Conservation (phyloP, 2,329 filamentous ascomycete genomes). For the Hymenoscyphus infarciens region DNA sequence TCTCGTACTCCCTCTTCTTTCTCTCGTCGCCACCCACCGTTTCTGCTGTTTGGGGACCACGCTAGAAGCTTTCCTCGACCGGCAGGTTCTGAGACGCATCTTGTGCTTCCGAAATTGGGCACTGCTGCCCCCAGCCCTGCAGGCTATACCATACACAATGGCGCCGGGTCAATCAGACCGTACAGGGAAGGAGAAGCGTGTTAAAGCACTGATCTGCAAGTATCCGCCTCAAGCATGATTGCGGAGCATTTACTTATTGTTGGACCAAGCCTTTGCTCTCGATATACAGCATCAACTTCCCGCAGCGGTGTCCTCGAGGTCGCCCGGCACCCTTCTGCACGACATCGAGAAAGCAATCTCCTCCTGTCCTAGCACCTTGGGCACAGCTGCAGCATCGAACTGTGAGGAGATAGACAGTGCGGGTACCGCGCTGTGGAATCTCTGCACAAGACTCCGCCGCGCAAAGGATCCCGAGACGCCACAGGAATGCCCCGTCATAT, state of each 20-base stretch:
- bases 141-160: constrained; percentile 18
- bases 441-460: constrained; percentile 51
- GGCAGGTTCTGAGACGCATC: not conserved
- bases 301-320: constrained; percentile 19
- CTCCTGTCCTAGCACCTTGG: constrained; percentile 35
- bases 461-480: constrained; percentile 32
- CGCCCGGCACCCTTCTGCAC: constrained; percentile 32
- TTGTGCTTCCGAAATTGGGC: not conserved
- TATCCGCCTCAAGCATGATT: constrained; percentile 18
- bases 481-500: constrained; percentile 22
- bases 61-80: not conserved
- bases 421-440: constrained; percentile 64
- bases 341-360: constrained; percentile 42
- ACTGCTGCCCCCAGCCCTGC: not conserved
- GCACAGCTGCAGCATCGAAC: constrained; percentile 32
- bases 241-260: constrained; percentile 5
- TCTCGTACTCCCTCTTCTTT: not conserved
- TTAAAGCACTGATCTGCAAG: constrained; percentile 36
- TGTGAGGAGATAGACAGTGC: constrained; percentile 50
- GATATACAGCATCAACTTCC: constrained; percentile 28
- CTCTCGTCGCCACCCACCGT: not conserved
- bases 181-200: constrained; percentile 34
- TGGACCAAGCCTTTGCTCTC: constrained; percentile 26
- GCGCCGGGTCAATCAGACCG: constrained; percentile 18
- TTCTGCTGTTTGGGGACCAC: not conserved